Evolutionary conservation across 2,329 filamentous ascomycete species (phyloP), one percentile per base, ranked within the genome.

Genomic region (Exophiala viscosa): DNA sequence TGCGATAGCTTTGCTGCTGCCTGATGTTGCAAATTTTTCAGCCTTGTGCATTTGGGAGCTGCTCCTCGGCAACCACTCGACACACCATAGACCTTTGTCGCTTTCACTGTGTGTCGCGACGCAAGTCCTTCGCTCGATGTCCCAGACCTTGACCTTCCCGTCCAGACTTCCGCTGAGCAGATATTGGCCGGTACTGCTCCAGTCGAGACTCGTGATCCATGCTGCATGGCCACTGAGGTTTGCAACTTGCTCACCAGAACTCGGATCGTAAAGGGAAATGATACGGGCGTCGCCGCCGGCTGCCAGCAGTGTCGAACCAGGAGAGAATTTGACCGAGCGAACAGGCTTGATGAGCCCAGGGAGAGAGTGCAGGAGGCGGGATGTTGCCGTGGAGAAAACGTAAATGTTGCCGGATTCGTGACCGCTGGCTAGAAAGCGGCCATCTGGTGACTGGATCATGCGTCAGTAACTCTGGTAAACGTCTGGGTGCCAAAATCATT

Each of bases 131-230:
- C 85, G 82, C 64, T 96, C 90, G 54, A 96, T 82, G 28, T 89
- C 92, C 93, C 93, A 99, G 28, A 97, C 88, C 71, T 96, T 96
- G 55, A 88, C 89, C 70, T 95, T 96, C 34, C 93, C 92, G 66
- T 97, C 91, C 69, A 95, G 90, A 1, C 87, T 84, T 43, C 90
- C 89, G 65, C 87, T 95, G 2, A 97, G 77, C 10, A 99, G 75
- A 69, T 88, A 96, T 71, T 97, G 92, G 43, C 93, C 93, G 3
- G 88, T 95, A 65, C 88, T 83, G 68, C 86, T 97, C 90, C 92
- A 99, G 68, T 96, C 90, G 39, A 97, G 76, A 31, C 87, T 87
- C 56, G 92, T 87, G 60, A 99, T 85, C 93, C 92, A 99, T 4
- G 88, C 86, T 0, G 82, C 80, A 67, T 92, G 88, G 1, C 87